Evolutionary conservation across 2,329 filamentous ascomycete species (phyloP), one percentile per base, ranked within the genome.

Genomic region (Aspergillus intermedius): DNA sequence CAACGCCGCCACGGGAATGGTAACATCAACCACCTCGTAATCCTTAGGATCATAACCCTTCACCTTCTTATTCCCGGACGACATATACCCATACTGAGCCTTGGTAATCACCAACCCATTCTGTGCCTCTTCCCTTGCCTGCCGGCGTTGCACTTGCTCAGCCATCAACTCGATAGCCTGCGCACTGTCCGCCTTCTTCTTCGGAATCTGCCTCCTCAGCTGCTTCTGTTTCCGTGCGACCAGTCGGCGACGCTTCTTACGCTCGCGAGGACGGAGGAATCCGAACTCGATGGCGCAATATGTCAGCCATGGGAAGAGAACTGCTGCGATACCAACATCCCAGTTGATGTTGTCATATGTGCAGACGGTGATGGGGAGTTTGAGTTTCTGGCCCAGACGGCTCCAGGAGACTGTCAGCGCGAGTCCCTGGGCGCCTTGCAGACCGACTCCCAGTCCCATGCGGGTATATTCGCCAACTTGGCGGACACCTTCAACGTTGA

Each of bases 241-340:
- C 12, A 62, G 56, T 42, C 62, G 60, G 34, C 63, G 63, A 43
- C 68, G 65, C 42, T 60, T 60, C 49, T 64, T 63, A 30, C 65
- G 61, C 44, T 70, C 60, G 21, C 66, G 59, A 0, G 70, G 71
- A 7, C 71, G 66, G 28, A 71, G 62, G 40, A 65, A 61, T 2
- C 67, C 68, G 51, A 73, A 74, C 53, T 74, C 71, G 39, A 71
- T 41, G 2, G 66, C 64, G 25, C 67, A 63, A 46, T 74, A 74
- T 9, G 64, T 54, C 32, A 66, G 53, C 65, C 66, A 72, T 0
- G 71, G 71, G 21, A 70, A 54, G 17, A 68, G 52, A 9, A 70
- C 58, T 5, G 65, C 69, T 45, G 70, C 49, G 3, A 61, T 50
- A 9, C 66, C 64, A 37, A 67, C 59, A 42, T 70, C 66, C 19